These are phyloP conservation scores for Ciborinia camelliae DNA, from an alignment of 2,329 filamentous ascomycete species.

Conservation along the genomic window DNA sequence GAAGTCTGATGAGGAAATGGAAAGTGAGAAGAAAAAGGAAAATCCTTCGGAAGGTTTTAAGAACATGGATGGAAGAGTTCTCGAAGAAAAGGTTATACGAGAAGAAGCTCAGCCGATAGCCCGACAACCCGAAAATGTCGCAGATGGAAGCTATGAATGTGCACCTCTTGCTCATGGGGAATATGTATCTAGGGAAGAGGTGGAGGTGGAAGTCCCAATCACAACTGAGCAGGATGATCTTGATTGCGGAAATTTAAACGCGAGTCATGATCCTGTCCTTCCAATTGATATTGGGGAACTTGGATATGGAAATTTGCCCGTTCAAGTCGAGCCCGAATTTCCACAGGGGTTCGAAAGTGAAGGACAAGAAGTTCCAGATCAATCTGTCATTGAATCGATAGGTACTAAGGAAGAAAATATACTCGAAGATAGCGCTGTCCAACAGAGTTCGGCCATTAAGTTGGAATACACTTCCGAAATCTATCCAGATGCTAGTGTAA, in stretches of 20 bases:
- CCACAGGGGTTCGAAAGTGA: accelerated
- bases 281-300: background rate
- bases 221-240: no score
- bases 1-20: no score
- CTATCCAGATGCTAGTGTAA: accelerated
- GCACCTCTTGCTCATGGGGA: no score
- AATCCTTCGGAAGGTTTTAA: no score
- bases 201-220: background rate
- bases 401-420: accelerated
- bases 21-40: no score
- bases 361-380: accelerated
- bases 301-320: background rate
- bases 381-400: background rate
- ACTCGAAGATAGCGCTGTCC: background rate
- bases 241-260: accelerated
- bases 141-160: background rate
- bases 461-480: accelerated
- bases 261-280: no score
- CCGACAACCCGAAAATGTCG: background rate
- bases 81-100: no score
- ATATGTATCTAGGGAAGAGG: background rate
- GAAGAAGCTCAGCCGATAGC: accelerated
- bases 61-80: no score
- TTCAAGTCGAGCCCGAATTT: background rate
- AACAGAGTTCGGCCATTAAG: no score